Percentiles rank a stretch among this genome's conserved stretches.
Evolutionary conservation across 495 filamentous ascomycete genomes (phyloP).

Genomic region (Neurospora sp.): DNA sequence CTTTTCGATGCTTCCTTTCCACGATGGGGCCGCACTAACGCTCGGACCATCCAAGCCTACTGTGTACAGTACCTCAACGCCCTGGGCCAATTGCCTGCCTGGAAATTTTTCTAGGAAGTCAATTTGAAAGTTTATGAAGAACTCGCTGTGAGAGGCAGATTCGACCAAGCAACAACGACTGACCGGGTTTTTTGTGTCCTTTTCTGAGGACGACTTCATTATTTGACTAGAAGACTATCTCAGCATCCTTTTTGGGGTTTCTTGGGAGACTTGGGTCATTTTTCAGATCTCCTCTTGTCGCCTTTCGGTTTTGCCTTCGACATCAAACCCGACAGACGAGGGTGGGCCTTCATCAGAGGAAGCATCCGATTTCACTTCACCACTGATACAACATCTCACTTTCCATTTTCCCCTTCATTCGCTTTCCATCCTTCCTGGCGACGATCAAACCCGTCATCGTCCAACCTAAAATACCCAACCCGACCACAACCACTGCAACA

Average conservation of each 20-base stretch:
- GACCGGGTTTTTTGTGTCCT: not conserved
- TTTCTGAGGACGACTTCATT: not conserved
- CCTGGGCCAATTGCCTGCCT: not conserved
- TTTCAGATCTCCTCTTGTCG: not conserved
- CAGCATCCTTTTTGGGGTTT: not conserved
- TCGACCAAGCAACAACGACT: not conserved
- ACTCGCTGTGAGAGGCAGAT: not conserved
- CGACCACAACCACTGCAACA: not conserved
- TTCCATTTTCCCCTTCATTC: not conserved
- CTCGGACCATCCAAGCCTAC: not conserved
- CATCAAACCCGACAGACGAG: not conserved
- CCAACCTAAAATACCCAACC: not conserved
- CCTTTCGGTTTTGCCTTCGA: not conserved
- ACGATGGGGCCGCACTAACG: not conserved
- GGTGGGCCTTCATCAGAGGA: not conserved
- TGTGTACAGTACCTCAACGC: too few species aligned
- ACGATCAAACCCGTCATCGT: not conserved
- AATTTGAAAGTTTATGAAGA: not conserved
- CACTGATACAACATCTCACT: not conserved
- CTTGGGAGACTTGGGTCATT: not conserved
- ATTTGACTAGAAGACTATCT: not conserved
- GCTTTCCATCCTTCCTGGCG: not conserved
- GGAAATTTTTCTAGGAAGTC: slow-evolving; percentile 12
- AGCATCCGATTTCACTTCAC: not conserved
- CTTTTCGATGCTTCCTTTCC: not conserved